Evolutionary conservation across 208 protist species (phyloP).

Genomic region (Acanthamoeba lenticulata): DNA sequence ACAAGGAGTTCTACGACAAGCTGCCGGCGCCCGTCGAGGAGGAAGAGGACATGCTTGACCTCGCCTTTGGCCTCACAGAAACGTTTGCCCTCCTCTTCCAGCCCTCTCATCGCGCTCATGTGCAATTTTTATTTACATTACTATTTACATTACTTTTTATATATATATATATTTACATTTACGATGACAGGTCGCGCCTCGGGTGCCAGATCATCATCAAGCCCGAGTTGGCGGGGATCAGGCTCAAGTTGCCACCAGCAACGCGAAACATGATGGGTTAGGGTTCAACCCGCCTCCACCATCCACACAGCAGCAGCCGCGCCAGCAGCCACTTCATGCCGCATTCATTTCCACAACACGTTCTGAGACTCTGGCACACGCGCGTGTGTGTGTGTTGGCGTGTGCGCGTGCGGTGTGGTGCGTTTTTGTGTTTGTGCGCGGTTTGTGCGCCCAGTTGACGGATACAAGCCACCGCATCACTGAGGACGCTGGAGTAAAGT

Average conservation of each 20-base stretch:
- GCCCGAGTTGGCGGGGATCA: constrained; percentile 77
- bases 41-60: constrained; percentile 86
- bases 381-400: not conserved
- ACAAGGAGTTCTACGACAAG: constrained; percentile 89
- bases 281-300: too few relatives aligned
- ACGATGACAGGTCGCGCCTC: constrained; percentile 72
- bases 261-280: constrained; percentile 74
- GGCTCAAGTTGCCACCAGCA: constrained; percentile 72
- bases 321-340: not conserved
- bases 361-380: not conserved
- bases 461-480: not conserved
- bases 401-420: not conserved
- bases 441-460: not conserved
- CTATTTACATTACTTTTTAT: not conserved
- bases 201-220: constrained; percentile 79
- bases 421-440: not conserved
- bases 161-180: not conserved
- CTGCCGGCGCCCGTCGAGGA: constrained; percentile 94
- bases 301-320: too few relatives aligned
- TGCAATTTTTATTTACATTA: too few relatives aligned
- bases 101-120: not conserved
- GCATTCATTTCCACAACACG: not conserved
- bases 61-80: constrained; percentile 81
- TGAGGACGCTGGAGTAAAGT: too few relatives aligned
- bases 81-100: constrained; percentile 56